Percentiles rank a stretch among this genome's conserved stretches.
These are phyloP conservation scores for Cercophora scortea DNA, from an alignment of 495 filamentous ascomycete genomes.

Conservation along the genomic window DNA sequence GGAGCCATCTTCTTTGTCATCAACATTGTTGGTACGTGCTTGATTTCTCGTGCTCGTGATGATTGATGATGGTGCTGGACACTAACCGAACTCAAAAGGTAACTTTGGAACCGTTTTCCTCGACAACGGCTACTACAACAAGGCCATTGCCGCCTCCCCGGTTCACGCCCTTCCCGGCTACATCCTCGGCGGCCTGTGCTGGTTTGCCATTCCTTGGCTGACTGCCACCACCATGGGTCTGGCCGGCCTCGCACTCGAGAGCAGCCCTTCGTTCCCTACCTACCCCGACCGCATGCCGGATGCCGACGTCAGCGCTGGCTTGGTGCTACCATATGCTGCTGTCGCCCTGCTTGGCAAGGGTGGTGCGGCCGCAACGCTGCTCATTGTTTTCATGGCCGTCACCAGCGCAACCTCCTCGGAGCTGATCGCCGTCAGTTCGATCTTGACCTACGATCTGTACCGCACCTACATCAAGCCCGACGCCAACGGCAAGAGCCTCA, in stretches of 20 bases:
- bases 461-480: slow-evolving; percentile 57
- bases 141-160: slow-evolving; percentile 86
- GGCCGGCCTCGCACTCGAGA: slow-evolving; percentile 77
- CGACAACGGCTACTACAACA: slow-evolving; percentile 85
- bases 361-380: slow-evolving; percentile 71
- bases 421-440: slow-evolving; percentile 85
- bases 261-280: slow-evolving; percentile 62
- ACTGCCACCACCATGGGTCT: slow-evolving; percentile 90
- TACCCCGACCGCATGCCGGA: slow-evolving; percentile 65
- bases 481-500: slow-evolving; percentile 68
- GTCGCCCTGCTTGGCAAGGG: slow-evolving; percentile 85
- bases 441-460: slow-evolving; percentile 91
- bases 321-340: slow-evolving; percentile 83
- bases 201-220: slow-evolving; percentile 96
- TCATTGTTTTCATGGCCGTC: slow-evolving; percentile 95
- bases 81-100: no score
- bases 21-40: slow-evolving; percentile 54
- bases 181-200: slow-evolving; percentile 79
- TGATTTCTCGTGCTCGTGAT: no score
- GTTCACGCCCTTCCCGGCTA: slow-evolving; percentile 90
- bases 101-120: slow-evolving; percentile 78
- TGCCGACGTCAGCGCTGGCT: slow-evolving; percentile 72
- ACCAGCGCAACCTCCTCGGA: slow-evolving; percentile 85
- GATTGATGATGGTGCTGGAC: no score
- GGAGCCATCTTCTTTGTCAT: slow-evolving; percentile 96